Base-by-base conservation (phyloP, 257 asterid genomes). In the Gentiana straminea region DNA sequence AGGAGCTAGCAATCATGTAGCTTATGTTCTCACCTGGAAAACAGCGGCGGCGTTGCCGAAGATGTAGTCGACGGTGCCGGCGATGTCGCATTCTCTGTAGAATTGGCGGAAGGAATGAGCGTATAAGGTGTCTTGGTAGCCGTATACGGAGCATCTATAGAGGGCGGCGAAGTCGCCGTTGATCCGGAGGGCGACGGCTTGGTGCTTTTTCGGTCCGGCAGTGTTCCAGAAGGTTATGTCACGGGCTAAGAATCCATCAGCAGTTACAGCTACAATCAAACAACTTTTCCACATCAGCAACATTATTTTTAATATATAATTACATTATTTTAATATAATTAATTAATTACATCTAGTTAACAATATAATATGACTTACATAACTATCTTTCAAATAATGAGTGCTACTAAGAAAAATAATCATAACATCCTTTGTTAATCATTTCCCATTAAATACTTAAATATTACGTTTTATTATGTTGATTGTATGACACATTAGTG, bases 131-230 rank as follows among this genome's bases (percentile, higher is more conserved):
- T 91, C 98, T 35, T 91, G 98, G 74, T 64, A 75, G 8, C 98
- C 98, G 3, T 52, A 41, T 4, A 91, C 52, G 55, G 67, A 50
- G 85, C 98, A 84, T 9, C 79, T 49, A 60, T 84, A 87, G 4
- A 87, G 59, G 2, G 95, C 97, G 0, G 85, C 72, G 0, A 81
- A 52, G 68, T 91, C 95, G 0, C 95, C 90, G 33, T 70, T 88
- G 35, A 88, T 57, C 2, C 97, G 93, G 5, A 91, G 88, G 59
- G 98, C 97, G 0, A 78, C 98, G 0, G 98, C 98, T 62, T 91
- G 98, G 65, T 78, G 73, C 73, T 85, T 87, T 66, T 67, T 64
- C 1, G 93, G 85, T 9, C 98, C 97, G 0, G 97, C 98, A 8
- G 85, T 61, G 79, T 91, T 91, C 72, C 81, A 86, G 62, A 91